Base-by-base conservation (phyloP, 2,329 filamentous ascomycete species). In the Tolypocladium sp. region DNA sequence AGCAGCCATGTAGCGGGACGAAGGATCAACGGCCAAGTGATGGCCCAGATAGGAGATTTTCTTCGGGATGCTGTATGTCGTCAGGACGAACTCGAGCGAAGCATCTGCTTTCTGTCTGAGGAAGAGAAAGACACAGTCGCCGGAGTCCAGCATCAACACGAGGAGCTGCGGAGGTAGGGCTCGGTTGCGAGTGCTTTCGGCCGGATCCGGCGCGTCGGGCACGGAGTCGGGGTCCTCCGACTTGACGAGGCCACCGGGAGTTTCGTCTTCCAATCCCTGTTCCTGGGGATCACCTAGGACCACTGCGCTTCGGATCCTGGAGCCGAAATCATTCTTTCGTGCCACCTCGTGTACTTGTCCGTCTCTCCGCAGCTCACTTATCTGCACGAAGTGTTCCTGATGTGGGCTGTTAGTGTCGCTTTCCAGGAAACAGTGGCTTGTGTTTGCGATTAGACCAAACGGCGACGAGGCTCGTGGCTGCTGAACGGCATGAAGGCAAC, bases 241-340 rank as follows among this genome's bases (percentile, higher is more conserved):
- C 60, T 80, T 80, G 62, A 73, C 55, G 35, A 61, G 58, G 25
- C 65, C 65, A 38, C 66, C 65, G 10, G 63, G 60, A 41, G 62
- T 60, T 42, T 66, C 71, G 59, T 70, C 68, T 56, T 74, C 69
- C 61, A 73, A 69, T 56, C 73, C 61, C 57, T 66, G 71, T 55
- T 73, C 77, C 54, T 77, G 74, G 54, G 75, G 71, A 57, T 81
- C 74, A 49, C 90, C 91, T 66, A 97, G 82, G 17, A 92, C 85
- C 60, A 84, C 84, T 5, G 91, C 91, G 66, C 91, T 89, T 61
- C 89, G 80, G 63, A 97, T 97, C 51, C 86, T 83, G 38, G 85
- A 83, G 58, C 86, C 86, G 70, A 97, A 93, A 69, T 96, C 86
- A 46, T 81, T 80, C 72, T 92, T 95, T 61, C 83, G 83, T n/a